These are phyloP conservation scores for Leavenworthia alabamica DNA, from an alignment of 345 rosid genomes.

Conservation along the genomic window DNA sequence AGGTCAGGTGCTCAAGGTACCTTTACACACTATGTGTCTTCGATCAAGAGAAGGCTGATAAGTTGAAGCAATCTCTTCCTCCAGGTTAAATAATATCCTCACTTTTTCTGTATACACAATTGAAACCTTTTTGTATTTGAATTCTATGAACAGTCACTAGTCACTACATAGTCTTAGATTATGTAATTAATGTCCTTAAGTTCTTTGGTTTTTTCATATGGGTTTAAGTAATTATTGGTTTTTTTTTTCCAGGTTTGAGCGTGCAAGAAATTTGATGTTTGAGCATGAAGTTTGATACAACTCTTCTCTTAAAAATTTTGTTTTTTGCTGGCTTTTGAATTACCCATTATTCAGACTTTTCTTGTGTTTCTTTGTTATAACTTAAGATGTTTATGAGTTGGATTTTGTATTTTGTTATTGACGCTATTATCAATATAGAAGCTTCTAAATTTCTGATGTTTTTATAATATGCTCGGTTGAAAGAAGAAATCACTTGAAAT, in stretches of 20 bases:
- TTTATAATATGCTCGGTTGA: too few species aligned
- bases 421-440: not conserved
- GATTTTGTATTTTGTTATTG: constrained; percentile 11
- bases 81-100: constrained; percentile 34
- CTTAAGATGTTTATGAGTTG: not conserved
- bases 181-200: too few species aligned
- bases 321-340: constrained; percentile 1
- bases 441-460: too few species aligned
- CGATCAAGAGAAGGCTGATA: constrained; percentile 60
- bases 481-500: too few species aligned
- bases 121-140: not conserved
- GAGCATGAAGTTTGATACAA: not conserved
- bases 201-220: too few species aligned
- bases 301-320: not conserved
- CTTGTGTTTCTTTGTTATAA: not conserved
- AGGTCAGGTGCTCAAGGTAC: constrained; percentile 62
- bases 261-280: constrained; percentile 60
- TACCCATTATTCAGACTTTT: not conserved
- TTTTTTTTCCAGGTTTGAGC: constrained; percentile 54
- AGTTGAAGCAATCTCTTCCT: constrained; percentile 64
- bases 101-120: too few species aligned
- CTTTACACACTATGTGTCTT: constrained; percentile 58
- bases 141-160: too few species aligned
- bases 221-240: not conserved
- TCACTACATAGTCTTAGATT: too few species aligned